A percentile compares a stretch with the other conserved stretches of the same genome.
Evolutionary conservation across 1,139 yeast species (phyloP).

Genomic region (Yamadazyma conglobata): DNA sequence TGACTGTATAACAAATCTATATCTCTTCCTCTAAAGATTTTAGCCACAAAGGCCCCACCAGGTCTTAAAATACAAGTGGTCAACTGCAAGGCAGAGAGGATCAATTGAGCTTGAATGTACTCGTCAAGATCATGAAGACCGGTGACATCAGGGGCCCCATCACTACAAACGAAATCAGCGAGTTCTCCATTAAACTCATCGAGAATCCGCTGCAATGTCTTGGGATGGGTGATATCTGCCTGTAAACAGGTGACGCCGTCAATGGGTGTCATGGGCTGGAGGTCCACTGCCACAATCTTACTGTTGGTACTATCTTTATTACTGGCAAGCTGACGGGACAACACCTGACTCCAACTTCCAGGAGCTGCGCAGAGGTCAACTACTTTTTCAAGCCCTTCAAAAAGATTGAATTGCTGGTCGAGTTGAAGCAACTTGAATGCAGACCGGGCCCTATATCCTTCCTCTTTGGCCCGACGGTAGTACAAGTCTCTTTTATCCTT

Average conservation of each 20-base stretch:
- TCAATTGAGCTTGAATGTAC: constrained; percentile 91
- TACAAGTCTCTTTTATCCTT: constrained; percentile 93
- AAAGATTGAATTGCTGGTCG: constrained; percentile 82
- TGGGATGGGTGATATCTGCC: constrained; percentile 96
- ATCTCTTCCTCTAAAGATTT: constrained; percentile 93
- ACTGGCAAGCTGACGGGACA: constrained; percentile 63
- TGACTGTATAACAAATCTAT: constrained; percentile 89
- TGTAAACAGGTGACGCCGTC: constrained; percentile 84
- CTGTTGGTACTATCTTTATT: constrained; percentile 41
- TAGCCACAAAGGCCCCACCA: constrained; percentile 93
- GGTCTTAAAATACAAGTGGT: constrained; percentile 84
- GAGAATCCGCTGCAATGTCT: constrained; percentile 70
- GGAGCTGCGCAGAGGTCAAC: constrained; percentile 99
- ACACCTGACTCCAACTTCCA: constrained; percentile 97
- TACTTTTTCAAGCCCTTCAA: constrained; percentile 71
- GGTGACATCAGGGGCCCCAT: constrained; percentile 98
- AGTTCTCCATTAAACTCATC: constrained; percentile 84
- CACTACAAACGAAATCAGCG: constrained; percentile 94
- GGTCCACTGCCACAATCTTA: constrained; percentile 87
- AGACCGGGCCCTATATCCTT: constrained; percentile 95
- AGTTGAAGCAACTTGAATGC: constrained; percentile 90
- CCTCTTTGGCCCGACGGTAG: constrained; percentile 89
- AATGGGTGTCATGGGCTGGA: constrained; percentile 96
- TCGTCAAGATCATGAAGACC: constrained; percentile 96
- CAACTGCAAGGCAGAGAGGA: constrained; percentile 83